Base-by-base conservation (phyloP, 768 basidiomycete species). In the Tulasnella sp. region DNA sequence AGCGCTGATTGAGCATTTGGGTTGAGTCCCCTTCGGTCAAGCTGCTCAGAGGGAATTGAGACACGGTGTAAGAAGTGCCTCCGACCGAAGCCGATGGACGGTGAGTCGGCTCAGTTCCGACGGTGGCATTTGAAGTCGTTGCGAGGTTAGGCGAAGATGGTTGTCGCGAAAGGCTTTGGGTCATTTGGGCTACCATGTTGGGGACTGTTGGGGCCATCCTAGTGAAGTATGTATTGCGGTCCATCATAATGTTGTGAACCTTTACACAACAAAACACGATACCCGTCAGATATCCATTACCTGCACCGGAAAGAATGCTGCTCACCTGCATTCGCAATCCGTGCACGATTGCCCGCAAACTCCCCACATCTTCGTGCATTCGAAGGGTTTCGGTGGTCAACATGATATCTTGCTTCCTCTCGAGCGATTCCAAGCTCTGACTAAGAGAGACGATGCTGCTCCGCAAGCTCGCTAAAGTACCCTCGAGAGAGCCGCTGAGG, bases 251-350 rank as follows among this genome's bases (percentile, higher is more conserved):
- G 63, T 85, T 83, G 76, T 91, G 90, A 69, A 88, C 78, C 86
- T 88, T 76, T 69, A 42, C 41, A 37, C 39, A 67, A 4, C 71
- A 47, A 65, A n/a, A 74, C 69, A 40, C 14, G 72, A 75, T 73
- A 34, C 52, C 22, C 41, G 36, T 37, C 62, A 19, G 26, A 71
- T 26, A 32, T 68, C 47, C 14, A 29, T 29, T 17, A n/a, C 67
- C 6, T 72, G 69, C 64, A 63, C 8, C 52, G 36, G 41, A 73
- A 63, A 39, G 37, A 19, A 62, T n/a, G n/a, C n/a, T n/a, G 39
- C 84, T 14, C 71, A 91, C 88, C 86, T 92, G 91, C 84, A 93
- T 89, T 70, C 91, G 83, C 62, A 94, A 78, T 1, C 91, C 91
- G 75, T 92, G 89, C 52, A 92, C 82, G 67, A 84, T 86, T 29